Evolutionary conservation across 441 rosid genomes (phyloP).

Genomic region (Populus hybrid): DNA sequence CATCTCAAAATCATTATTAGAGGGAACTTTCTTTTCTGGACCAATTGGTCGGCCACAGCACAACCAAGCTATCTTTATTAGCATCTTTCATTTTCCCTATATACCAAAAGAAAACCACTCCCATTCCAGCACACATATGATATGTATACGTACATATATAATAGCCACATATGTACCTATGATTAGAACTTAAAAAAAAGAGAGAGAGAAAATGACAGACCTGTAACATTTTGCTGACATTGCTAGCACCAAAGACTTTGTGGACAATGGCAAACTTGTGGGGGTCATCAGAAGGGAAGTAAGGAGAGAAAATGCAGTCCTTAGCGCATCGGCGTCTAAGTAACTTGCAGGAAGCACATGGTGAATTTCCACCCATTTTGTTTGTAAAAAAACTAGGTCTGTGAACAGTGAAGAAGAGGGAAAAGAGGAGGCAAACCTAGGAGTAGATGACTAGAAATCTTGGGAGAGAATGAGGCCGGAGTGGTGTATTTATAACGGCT

Average conservation of each 20-base stretch:
- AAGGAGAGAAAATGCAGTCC: constrained; percentile 91
- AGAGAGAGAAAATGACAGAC: constrained; percentile 28
- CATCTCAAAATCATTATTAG: not conserved
- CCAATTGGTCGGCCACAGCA: not conserved
- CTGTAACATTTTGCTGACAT: constrained; percentile 94
- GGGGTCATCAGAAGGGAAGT: constrained; percentile 89
- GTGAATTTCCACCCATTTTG: constrained; percentile 69
- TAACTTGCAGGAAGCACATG: constrained; percentile 91
- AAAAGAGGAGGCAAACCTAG: not conserved
- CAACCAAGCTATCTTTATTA: not conserved
- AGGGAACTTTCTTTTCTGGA: not conserved
- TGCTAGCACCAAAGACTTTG: constrained; percentile 94
- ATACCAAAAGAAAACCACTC: not conserved
- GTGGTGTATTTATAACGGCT: constrained; percentile 33
- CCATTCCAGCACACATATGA: not conserved
- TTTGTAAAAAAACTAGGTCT: not conserved
- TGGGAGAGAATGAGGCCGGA: constrained; percentile 19
- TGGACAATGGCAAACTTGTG: constrained; percentile 92
- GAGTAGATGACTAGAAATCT: not conserved
- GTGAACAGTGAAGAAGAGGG: not conserved
- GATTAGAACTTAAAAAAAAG: not conserved
- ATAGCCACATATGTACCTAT: not conserved
- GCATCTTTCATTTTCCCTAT: not conserved
- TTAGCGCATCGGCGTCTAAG: constrained; percentile 80
- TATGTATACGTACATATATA: not conserved